A percentile compares a stretch with the other conserved stretches of the same genome.
Conservation (phyloP, 306 rosid species). For the Vachellia collinsii region DNA sequence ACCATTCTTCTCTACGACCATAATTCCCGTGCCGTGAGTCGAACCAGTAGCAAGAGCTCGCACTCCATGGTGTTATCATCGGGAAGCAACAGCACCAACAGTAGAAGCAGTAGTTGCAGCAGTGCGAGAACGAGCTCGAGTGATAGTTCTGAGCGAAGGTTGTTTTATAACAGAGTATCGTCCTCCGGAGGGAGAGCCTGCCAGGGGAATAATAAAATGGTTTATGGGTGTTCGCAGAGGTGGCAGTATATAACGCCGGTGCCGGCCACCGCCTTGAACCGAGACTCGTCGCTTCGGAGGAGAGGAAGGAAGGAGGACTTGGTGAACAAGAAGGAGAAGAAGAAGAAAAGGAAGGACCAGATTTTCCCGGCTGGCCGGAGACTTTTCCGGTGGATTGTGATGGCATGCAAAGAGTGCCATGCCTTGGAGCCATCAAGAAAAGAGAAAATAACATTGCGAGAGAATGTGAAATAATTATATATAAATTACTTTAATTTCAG, state of each 20-base stretch:
- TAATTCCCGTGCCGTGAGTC: conserved; percentile 34
- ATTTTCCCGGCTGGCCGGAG: conserved; percentile 46
- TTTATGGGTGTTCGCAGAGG: conserved; percentile 61
- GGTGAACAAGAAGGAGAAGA: background rate
- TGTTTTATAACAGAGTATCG: conserved; percentile 30
- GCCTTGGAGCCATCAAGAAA: conserved; percentile 70
- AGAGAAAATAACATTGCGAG: conserved; percentile 23
- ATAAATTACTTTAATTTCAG: background rate
- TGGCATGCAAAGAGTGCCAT: conserved; percentile 70
- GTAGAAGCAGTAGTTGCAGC: conserved; percentile 74
- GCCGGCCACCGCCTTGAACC: conserved; percentile 43
- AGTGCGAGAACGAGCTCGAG: conserved; percentile 81
- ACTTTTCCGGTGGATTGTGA: conserved; percentile 70
- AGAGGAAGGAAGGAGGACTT: conserved; percentile 12
- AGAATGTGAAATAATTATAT: conserved; percentile 38
- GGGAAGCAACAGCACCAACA: conserved; percentile 77
- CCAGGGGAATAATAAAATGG: background rate
- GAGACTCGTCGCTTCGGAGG: conserved; percentile 54
- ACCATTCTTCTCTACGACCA: conserved; percentile 13
- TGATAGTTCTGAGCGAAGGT: conserved; percentile 57
- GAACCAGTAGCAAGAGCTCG: background rate
- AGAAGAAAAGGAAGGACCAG: conserved; percentile 16
- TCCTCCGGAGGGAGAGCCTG: conserved; percentile 14
- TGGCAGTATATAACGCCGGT: conserved; percentile 84
- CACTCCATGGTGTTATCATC: conserved; percentile 55